Percentiles rank a stretch among this genome's conserved stretches.
Evolutionary conservation across 140 eudicot genomes (phyloP).

Genomic region (Flaveria floridana): DNA sequence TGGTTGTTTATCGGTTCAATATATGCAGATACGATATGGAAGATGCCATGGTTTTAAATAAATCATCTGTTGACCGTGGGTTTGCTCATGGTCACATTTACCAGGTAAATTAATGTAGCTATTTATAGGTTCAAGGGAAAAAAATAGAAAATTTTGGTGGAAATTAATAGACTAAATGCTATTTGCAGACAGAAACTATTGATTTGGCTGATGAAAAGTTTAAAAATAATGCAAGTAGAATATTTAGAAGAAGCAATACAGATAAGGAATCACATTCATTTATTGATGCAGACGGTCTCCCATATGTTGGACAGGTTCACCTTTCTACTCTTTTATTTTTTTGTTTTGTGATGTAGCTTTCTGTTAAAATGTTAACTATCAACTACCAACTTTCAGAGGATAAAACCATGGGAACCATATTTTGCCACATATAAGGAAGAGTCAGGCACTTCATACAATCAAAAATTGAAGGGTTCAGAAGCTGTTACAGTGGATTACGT

Average conservation of each 20-base stretch:
- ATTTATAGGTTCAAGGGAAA: neutral
- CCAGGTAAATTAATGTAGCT: constrained; percentile 52
- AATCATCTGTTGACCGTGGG: constrained; percentile 96
- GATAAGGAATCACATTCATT: constrained; percentile 43
- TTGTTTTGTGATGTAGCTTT: neutral
- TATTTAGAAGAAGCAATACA: constrained; percentile 57
- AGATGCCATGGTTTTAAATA: constrained; percentile 97
- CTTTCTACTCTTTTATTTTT: neutral
- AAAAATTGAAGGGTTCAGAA: constrained; percentile 71
- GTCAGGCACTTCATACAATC: constrained; percentile 33
- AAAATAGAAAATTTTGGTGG: neutral
- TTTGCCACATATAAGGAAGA: constrained; percentile 50
- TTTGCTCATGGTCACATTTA: constrained; percentile 86
- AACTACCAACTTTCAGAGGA: constrained; percentile 48
- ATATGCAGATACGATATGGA: constrained; percentile 88
- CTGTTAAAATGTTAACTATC: constrained; percentile 15
- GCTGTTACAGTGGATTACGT: constrained; percentile 84
- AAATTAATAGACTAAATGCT: constrained; percentile 13
- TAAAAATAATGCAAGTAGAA: constrained; percentile 39
- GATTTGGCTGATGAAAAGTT: constrained; percentile 64
- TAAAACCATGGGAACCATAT: constrained; percentile 69
- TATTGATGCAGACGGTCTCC: constrained; percentile 90
- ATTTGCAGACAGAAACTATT: constrained; percentile 81
- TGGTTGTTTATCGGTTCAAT: constrained; percentile 14
- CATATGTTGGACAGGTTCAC: constrained; percentile 85